These are phyloP conservation scores for Avena atlantica DNA, from an alignment of 176 grass and related monocot genomes.

Conservation along the genomic window DNA sequence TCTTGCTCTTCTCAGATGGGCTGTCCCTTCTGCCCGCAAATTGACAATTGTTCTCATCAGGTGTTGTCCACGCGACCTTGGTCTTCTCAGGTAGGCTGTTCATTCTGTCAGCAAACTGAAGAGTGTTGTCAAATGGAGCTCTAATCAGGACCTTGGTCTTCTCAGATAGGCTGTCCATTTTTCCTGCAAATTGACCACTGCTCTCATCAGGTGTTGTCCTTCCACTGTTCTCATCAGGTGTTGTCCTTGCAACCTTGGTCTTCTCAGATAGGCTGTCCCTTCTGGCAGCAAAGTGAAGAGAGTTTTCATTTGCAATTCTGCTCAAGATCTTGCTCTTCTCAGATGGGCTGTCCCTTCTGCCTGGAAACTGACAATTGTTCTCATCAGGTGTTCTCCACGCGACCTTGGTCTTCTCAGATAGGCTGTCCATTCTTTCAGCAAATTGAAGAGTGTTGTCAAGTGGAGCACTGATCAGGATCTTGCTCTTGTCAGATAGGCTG, in stretches of 20 bases:
- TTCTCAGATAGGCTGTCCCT: conserved; percentile 19
- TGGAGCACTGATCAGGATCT: background rate
- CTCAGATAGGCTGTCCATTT: conserved; percentile 9
- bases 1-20: conserved; percentile 11
- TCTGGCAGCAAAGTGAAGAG: background rate
- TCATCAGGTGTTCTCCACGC: conserved; percentile 12
- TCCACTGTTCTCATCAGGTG: conserved; percentile 5
- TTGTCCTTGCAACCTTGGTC: background rate
- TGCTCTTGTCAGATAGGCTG: conserved; percentile 18
- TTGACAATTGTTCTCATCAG: background rate
- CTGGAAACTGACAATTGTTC: background rate
- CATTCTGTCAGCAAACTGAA: background rate
- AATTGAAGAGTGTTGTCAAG: background rate
- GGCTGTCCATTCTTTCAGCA: background rate
- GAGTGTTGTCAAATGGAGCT: conserved; percentile 2
- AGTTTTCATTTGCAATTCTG: conserved; percentile 23
- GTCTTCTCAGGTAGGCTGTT: conserved; percentile 35
- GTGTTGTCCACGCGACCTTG: conserved; percentile 14
- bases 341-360: background rate
- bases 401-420: conserved; percentile 37
- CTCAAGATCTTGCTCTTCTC: conserved; percentile 36
- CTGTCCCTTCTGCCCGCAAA: conserved; percentile 3
- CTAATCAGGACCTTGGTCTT: conserved; percentile 13
- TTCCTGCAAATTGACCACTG: conserved; percentile 12
- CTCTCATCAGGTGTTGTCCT: background rate